These are phyloP conservation scores for Oryza meyeriana DNA, from an alignment of 176 grass and related monocot genomes.

Conservation along the genomic window DNA sequence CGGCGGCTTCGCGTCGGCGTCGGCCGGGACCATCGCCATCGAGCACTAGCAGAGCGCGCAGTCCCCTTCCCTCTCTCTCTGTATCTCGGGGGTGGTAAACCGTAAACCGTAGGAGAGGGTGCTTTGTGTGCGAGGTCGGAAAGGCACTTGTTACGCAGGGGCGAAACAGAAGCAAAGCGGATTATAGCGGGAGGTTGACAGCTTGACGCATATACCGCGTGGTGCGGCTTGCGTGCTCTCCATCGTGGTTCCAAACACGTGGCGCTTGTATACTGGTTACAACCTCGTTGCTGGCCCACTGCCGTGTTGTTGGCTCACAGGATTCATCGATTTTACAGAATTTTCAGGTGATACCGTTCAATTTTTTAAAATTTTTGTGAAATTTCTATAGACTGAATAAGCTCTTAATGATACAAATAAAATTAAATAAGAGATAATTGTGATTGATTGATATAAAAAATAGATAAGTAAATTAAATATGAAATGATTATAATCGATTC, in stretches of 20 bases:
- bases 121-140: slow-evolving; percentile 36
- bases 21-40: slow-evolving; percentile 50
- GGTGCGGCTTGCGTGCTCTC: background rate
- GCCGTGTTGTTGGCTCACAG: too few species aligned
- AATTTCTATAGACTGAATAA: too few species aligned
- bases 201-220: background rate
- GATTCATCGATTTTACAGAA: too few species aligned
- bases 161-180: slow-evolving; percentile 6
- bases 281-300: background rate
- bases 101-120: background rate
- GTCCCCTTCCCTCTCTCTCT: background rate
- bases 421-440: too few species aligned
- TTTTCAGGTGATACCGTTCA: too few species aligned
- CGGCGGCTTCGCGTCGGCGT: slow-evolving; percentile 30
- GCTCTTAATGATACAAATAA: too few species aligned
- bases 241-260: background rate
- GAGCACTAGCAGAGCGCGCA: background rate
- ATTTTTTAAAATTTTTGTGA: too few species aligned
- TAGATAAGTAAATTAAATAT: too few species aligned
- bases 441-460: too few species aligned
- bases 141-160: slow-evolving; percentile 13
- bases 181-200: background rate
- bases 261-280: background rate
- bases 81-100: background rate
- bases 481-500: too few species aligned